A percentile compares a stretch with the other conserved stretches of the same genome.
Evolutionary conservation across 2,329 filamentous ascomycete genomes (phyloP).

Genomic region (Fusarium tupiense): DNA sequence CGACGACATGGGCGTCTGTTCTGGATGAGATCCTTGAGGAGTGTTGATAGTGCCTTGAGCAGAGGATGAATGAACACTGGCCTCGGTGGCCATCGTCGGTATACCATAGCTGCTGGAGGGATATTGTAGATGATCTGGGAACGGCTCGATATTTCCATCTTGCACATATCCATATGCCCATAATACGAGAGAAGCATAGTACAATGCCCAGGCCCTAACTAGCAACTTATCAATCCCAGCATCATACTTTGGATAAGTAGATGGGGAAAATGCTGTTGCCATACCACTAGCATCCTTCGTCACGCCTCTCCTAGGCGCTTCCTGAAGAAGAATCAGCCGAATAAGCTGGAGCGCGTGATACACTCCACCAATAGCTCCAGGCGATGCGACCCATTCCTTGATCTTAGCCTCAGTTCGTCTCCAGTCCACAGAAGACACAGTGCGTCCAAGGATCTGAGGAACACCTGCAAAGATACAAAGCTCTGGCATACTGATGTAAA

Average conservation of each 20-base stretch:
- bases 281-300: constrained; percentile 19
- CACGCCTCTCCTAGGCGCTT: constrained; percentile 25
- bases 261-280: constrained; percentile 27
- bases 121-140: constrained; percentile 41
- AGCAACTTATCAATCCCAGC: constrained; percentile 40
- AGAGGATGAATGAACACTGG: constrained; percentile 35
- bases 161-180: constrained; percentile 44
- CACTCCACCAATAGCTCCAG: constrained; percentile 42
- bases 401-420: constrained; percentile 43
- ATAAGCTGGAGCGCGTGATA: constrained; percentile 43
- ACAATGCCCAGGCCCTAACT: constrained; percentile 40
- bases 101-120: constrained; percentile 23
- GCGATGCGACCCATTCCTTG: constrained; percentile 43
- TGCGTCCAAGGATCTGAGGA: constrained; percentile 41
- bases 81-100: constrained; percentile 22
- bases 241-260: constrained; percentile 38
- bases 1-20: constrained; percentile 25
- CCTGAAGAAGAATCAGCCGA: constrained; percentile 40
- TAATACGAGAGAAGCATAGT: constrained; percentile 42
- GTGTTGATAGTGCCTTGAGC: constrained; percentile 23
- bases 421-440: constrained; percentile 42
- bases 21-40: constrained; percentile 30
- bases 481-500: constrained; percentile 45
- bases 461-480: constrained; percentile 44
- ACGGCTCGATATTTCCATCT: constrained; percentile 42